Evolutionary conservation across 257 asterid species (phyloP), one percentile per base, ranked within the genome.

Genomic region (Solanum tarijense): DNA sequence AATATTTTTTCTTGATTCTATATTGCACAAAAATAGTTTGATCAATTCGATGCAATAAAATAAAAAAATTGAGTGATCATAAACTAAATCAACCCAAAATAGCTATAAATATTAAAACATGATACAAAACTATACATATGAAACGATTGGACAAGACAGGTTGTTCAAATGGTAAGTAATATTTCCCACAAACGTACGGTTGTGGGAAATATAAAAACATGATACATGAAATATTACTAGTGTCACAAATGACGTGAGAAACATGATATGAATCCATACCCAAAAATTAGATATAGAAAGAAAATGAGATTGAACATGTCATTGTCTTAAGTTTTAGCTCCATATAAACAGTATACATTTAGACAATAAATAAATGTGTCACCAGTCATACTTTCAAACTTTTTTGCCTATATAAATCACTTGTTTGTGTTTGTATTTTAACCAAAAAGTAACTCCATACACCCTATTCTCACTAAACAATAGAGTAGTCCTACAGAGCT

Each of bases 401-500:
- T 74, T 12, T 68, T 58, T 9, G 39, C 89, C 87, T 88, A 90
- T 93, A 91, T 89, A 90, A 89, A 88, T 73, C 41, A 78, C 65
- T 43, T 41, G 65, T 79, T 41, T 79, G 65, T 25, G 55, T 79
- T 25, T 79, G 36, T 79, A 79, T 2, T 60, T 86, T 20, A 46
- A 62, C 69, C 38, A 82, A 85, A 25, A 68, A 85, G 87, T 82
- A 81, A 39, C 88, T 74, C 85, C 83, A 20, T 41, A n/a, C 66
- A 34, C 36, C 81, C 36, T 16, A 52, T 39, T 86, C 18, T 36
- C 27, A 55, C 81, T 71, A 27, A 89, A 16, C 83, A 88, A 88
- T 88, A 87, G 87, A 83, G 72, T 69, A 29, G 29, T 62, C 46
- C 29, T 87, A 83, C 46, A 90, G 66, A 79, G 84, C 14, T 27